phyloP scores from a whole-genome alignment of 441 rosid species.

The Croton setiger region DNA sequence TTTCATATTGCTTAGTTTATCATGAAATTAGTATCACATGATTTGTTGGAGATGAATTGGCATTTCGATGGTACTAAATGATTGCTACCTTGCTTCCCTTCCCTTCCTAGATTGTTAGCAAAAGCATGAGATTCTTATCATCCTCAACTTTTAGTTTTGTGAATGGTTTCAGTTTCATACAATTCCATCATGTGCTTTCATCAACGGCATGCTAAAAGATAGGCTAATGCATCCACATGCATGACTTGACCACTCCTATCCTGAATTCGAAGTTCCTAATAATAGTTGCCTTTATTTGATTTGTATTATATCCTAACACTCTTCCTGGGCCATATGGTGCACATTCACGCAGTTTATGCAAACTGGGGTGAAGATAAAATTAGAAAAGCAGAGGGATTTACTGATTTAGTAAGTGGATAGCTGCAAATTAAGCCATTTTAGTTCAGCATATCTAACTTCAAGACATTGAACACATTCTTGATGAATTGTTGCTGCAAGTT shows the following conservation, averaged over 20 bases:
- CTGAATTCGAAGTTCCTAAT: too few species aligned
- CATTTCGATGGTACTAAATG: neutral
- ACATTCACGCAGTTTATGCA: neutral
- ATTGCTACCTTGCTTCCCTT: neutral
- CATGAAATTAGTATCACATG: neutral
- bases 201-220: neutral
- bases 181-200: neutral
- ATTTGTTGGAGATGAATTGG: neutral
- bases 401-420: neutral
- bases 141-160: neutral
- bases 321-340: neutral
- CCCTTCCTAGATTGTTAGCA: neutral
- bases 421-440: constrained; percentile 18
- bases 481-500: neutral
- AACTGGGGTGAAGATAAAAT: neutral
- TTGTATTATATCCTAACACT: neutral
- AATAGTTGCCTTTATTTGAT: neutral
- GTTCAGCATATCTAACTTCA: constrained; percentile 23
- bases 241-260: too few species aligned
- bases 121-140: neutral
- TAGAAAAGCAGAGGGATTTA: neutral
- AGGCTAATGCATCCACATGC: neutral
- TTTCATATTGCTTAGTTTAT: neutral
- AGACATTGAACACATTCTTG: constrained; percentile 24
- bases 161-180: neutral